Evolutionary conservation across 306 rosid genomes (phyloP).

Genomic region (Castanea mollissima): DNA sequence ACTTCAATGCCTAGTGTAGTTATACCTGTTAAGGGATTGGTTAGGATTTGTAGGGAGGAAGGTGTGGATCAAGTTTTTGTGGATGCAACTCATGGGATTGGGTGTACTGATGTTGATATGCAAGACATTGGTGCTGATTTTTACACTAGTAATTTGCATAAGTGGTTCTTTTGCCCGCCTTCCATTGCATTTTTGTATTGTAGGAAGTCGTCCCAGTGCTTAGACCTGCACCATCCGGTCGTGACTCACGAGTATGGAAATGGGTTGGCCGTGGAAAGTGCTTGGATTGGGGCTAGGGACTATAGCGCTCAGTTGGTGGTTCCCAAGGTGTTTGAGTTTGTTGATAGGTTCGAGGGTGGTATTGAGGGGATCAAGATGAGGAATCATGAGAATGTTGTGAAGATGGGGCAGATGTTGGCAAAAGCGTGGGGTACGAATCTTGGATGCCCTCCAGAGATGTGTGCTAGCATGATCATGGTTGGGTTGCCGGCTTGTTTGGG

Average conservation of each 20-base stretch:
- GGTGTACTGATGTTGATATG: slow-evolving; percentile 88
- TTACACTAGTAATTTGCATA: slow-evolving; percentile 90
- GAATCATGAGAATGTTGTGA: slow-evolving; percentile 78
- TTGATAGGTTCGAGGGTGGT: slow-evolving; percentile 81
- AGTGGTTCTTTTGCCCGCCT: slow-evolving; percentile 99
- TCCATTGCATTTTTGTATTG: slow-evolving; percentile 75
- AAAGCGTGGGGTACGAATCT: slow-evolving; percentile 81
- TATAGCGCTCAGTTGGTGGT: slow-evolving; percentile 92
- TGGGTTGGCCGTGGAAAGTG: slow-evolving; percentile 89
- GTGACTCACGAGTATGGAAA: slow-evolving; percentile 96
- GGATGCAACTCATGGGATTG: slow-evolving; percentile 91
- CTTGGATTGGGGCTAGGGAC: slow-evolving; percentile 98
- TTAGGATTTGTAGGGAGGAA: slow-evolving; percentile 88
- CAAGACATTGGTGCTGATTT: slow-evolving; percentile 88
- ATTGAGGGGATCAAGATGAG: slow-evolving; percentile 86
- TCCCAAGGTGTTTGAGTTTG: slow-evolving; percentile 67
- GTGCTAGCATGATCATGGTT: slow-evolving; percentile 87
- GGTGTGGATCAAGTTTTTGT: slow-evolving; percentile 91
- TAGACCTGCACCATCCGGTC: slow-evolving; percentile 87
- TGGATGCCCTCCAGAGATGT: slow-evolving; percentile 83
- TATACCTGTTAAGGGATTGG: slow-evolving; percentile 73
- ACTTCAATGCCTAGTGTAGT: slow-evolving; percentile 96
- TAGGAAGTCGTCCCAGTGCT: slow-evolving; percentile 34
- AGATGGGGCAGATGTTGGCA: slow-evolving; percentile 85
- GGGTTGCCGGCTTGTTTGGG: slow-evolving; percentile 82